Percentiles rank a stretch among this genome's conserved stretches.
Conservation (phyloP, 2,329 filamentous ascomycete genomes). For the Chaetomium olivaceum region DNA sequence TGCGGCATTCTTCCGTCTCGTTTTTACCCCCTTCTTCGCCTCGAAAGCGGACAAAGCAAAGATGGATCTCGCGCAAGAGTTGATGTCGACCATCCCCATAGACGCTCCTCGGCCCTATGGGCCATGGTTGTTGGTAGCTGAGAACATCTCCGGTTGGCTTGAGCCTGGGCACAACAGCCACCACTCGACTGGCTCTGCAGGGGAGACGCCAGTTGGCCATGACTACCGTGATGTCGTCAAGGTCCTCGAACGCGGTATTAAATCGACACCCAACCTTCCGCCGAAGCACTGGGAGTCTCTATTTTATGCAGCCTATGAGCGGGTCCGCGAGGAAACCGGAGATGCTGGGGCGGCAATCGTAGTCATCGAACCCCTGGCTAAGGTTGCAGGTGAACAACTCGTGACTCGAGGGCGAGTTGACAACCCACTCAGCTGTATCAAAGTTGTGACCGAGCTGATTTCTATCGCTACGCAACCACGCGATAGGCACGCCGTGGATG, state of each 20-base stretch:
- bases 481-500: constrained; percentile 64
- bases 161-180: constrained; percentile 43
- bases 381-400: constrained; percentile 47
- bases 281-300: constrained; percentile 54
- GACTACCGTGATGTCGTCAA: constrained; percentile 70
- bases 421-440: constrained; percentile 36
- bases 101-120: constrained; percentile 50
- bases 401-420: constrained; percentile 28
- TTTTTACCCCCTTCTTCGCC: constrained; percentile 61
- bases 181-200: constrained; percentile 43
- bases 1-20: constrained; percentile 48
- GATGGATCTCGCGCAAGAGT: constrained; percentile 51
- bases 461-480: constrained; percentile 55
- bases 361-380: constrained; percentile 71
- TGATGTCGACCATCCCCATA: constrained; percentile 52
- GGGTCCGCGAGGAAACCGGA: constrained; percentile 63
- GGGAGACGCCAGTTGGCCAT: constrained; percentile 56
- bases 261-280: constrained; percentile 50
- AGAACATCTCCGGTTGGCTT: constrained; percentile 47
- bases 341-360: constrained; percentile 66
- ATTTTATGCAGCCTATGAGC: constrained; percentile 56
- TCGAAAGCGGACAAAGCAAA: constrained; percentile 48
- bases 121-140: constrained; percentile 54
- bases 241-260: constrained; percentile 65
- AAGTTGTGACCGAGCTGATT: constrained; percentile 47